Evolutionary conservation across 371 early-diverging fungal genomes (phyloP), one percentile per base, ranked within the genome.

Genomic region (Syncephalastrum racemosum): DNA sequence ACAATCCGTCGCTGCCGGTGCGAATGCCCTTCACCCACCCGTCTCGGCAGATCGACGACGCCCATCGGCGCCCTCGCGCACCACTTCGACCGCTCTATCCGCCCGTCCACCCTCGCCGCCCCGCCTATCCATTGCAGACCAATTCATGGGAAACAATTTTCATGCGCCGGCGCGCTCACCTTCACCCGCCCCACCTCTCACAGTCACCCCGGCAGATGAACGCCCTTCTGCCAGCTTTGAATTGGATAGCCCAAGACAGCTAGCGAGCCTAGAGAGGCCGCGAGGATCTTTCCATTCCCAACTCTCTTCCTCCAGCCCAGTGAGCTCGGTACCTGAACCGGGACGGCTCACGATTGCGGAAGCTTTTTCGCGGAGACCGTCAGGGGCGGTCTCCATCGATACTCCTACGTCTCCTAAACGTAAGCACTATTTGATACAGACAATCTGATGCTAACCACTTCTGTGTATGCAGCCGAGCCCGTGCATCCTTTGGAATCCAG

Each of bases 101-200:
- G 2, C 36, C 24, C 36, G 41, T 41, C 13, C 44, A 25, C 36
- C 36, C 36, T 27, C 24, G 18, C 19, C 50, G 46, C 68, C 68
- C 25, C 62, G 64, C 19, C 39, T 72, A 20, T 70, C 75, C 8
- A 74, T 74, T 59, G 75, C 75, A 6, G 71, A 75, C 41, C 56
- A 65, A n/a, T 75, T 75, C 44, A 71, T 71, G 72, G 55, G 49
- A 14, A 51, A 55, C 15, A 57, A 39, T 44, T 55, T 55, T 41
- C 14, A 15, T 22, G 25, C 22, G 16, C 24, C 54, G 25, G 13
- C 19, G 18, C 36, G 18, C 22, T n/a, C 15, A 6, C 52, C 19
- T 53, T 27, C 23, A 4, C 36, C 44, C 1, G 18, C 48, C 8
- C 40, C 55, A 46, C 43, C 59, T 6, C 46, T 43, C 20, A 42